A percentile compares a stretch with the other conserved stretches of the same genome.
phyloP scores from a whole-genome alignment of 2,329 filamentous ascomycete species.

The Anthostomella pinea region DNA sequence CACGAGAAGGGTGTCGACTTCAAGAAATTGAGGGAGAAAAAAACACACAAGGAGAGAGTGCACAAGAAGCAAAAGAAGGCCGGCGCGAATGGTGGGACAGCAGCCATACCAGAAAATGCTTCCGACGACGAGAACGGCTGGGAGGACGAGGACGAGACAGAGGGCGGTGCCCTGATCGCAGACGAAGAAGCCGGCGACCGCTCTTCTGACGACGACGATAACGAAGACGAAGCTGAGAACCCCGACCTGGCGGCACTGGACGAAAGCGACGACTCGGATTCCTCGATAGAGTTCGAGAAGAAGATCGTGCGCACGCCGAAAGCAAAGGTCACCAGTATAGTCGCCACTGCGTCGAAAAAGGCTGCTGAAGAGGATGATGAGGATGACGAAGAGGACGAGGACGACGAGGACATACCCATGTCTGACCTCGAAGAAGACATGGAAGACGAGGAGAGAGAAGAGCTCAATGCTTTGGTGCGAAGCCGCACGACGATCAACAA shows the following conservation, averaged over 20 bases:
- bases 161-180: slow-evolving; percentile 24
- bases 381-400: slow-evolving; percentile 59
- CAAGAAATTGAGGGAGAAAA: slow-evolving; percentile 30
- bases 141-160: slow-evolving; percentile 19
- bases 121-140: slow-evolving; percentile 18
- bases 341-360: slow-evolving; percentile 40
- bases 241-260: slow-evolving; percentile 52
- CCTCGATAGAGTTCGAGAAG: slow-evolving; percentile 74
- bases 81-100: slow-evolving; percentile 19
- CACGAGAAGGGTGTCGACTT: slow-evolving; percentile 29
- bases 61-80: slow-evolving; percentile 22
- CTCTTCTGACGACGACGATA: slow-evolving; percentile 28
- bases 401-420: slow-evolving; percentile 84
- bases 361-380: slow-evolving; percentile 29
- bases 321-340: slow-evolving; percentile 38
- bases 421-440: slow-evolving; percentile 77
- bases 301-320: slow-evolving; percentile 56
- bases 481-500: slow-evolving; percentile 79
- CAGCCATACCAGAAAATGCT: slow-evolving; percentile 6
- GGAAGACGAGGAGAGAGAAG: slow-evolving; percentile 39
- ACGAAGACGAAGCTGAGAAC: slow-evolving; percentile 23
- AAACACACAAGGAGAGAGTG: slow-evolving; percentile 25
- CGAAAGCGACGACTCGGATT: slow-evolving; percentile 63
- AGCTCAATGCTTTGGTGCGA: slow-evolving; percentile 11
- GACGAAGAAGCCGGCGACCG: slow-evolving; percentile 26